Conservation (phyloP, 441 rosid species). For the Theobroma grandiflorum region DNA sequence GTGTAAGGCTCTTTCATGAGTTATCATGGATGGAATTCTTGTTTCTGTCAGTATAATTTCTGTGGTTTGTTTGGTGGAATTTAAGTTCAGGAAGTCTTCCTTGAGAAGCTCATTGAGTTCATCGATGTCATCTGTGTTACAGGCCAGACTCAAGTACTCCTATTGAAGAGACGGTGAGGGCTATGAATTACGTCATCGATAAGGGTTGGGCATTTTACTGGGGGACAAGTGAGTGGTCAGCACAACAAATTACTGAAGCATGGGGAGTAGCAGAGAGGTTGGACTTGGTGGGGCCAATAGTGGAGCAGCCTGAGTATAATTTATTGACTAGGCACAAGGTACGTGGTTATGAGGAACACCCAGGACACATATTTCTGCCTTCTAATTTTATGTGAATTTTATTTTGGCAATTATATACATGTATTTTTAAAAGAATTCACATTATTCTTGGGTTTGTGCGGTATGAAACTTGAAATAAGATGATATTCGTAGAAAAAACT, state of each 20-base stretch:
- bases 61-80: background rate
- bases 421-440: background rate
- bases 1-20: background rate
- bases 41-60: background rate
- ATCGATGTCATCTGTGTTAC: conserved; percentile 29
- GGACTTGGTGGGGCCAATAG: conserved; percentile 92
- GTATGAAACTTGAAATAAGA: background rate
- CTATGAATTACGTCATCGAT: conserved; percentile 92
- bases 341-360: conserved; percentile 8
- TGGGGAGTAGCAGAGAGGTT: conserved; percentile 88
- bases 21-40: background rate
- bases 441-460: background rate
- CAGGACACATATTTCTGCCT: background rate
- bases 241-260: conserved; percentile 96
- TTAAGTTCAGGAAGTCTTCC: background rate
- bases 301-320: conserved; percentile 96
- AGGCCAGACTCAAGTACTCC: conserved; percentile 92
- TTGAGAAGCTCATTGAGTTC: background rate
- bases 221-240: conserved; percentile 99
- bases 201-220: conserved; percentile 99
- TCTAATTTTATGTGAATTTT: background rate
- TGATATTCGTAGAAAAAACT: background rate
- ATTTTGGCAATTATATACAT: background rate
- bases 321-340: conserved; percentile 89
- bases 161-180: conserved; percentile 94